A percentile compares a stretch with the other conserved stretches of the same genome.
phyloP scores from a whole-genome alignment of 2,329 filamentous ascomycete species.

The Diaporthe caulivora region DNA sequence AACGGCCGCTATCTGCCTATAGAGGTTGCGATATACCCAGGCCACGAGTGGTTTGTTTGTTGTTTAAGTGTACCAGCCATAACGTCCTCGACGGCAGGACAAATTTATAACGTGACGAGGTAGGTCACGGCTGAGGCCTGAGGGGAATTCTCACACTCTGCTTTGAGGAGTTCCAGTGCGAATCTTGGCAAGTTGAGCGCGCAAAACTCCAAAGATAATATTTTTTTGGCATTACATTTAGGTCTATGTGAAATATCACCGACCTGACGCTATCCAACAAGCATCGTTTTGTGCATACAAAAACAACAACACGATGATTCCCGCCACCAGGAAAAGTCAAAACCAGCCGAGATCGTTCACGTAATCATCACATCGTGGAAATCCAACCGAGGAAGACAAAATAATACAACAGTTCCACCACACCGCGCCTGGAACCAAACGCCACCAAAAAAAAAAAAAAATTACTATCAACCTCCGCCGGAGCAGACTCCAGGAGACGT shows the following conservation, averaged over 20 bases:
- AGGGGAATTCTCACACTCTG: not conserved
- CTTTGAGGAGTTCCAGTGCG: too few species aligned
- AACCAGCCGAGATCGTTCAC: slow-evolving; percentile 1
- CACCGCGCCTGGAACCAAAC: slow-evolving; percentile 5
- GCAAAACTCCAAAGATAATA: not conserved
- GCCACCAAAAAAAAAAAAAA: slow-evolving; percentile 8
- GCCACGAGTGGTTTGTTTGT: slow-evolving; percentile 12
- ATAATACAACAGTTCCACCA: not conserved
- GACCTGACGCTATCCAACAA: slow-evolving; percentile 30
- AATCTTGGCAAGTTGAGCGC: not conserved
- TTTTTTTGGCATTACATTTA: slow-evolving; percentile 11
- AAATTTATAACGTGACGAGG: not conserved
- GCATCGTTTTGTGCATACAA: slow-evolving; percentile 20
- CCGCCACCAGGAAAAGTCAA: not conserved
- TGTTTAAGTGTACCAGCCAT: not conserved
- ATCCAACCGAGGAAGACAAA: not conserved
- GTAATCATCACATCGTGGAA: slow-evolving; percentile 36
- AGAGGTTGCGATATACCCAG: slow-evolving; percentile 10
- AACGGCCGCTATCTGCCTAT: slow-evolving; percentile 14
- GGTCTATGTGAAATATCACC: slow-evolving; percentile 17
- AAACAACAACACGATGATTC: not conserved
- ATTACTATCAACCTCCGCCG: not conserved
- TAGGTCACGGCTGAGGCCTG: not conserved
- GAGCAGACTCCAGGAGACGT: not conserved
- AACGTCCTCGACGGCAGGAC: not conserved